Base-by-base conservation (phyloP, 2,329 filamentous ascomycete species). In the Monilinia vaccinii-corymbosi region DNA sequence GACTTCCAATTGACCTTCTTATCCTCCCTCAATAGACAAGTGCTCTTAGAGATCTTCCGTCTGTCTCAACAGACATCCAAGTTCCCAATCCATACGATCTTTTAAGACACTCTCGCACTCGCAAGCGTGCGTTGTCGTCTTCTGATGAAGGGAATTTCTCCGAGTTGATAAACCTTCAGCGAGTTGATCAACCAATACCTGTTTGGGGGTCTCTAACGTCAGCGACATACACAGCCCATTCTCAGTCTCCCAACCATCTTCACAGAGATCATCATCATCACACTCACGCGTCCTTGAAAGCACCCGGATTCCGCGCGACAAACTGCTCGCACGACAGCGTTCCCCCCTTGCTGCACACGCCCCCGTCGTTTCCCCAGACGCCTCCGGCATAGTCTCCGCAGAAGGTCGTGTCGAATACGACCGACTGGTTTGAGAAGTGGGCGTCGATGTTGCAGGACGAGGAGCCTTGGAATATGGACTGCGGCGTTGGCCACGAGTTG, bases 311-410 rank as follows among this genome's bases (percentile, higher is more conserved):
- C 66, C 80, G 76, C 60, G 79, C 77, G 21, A 96, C 91, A 71
- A 83, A 96, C 28, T 84, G 81, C 36, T 85, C 71, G 77, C 91
- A 96, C 1, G 84, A 46, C 25, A 60, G 8, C 5, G 2, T 32
- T 6, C 34, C 31, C 4, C 85, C 32, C 80, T 79, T 10, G 73
- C 64, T 86, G 67, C 81, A 63, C 84, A 79, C 62, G 66, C 71
- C 63, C 56, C 61, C 85, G 81, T 56, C 75, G 71, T 58, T 66
- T 60, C 58, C 62, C n/a, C 49, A 88, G 8, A 52, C 6, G 45
- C 76, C 72, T 34, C 89, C 89, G 8, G 91, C 91, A 88, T 89
- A 95, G 69, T 87, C 84, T 40, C 92, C 92, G 73, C 92, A 96
- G 73, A 96, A 89, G 13, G 87, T 88, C 1, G 85, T 93, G 75